Evolutionary conservation across 768 basidiomycete genomes (phyloP), one percentile per base, ranked within the genome.

Genomic region (Russula earlei): DNA sequence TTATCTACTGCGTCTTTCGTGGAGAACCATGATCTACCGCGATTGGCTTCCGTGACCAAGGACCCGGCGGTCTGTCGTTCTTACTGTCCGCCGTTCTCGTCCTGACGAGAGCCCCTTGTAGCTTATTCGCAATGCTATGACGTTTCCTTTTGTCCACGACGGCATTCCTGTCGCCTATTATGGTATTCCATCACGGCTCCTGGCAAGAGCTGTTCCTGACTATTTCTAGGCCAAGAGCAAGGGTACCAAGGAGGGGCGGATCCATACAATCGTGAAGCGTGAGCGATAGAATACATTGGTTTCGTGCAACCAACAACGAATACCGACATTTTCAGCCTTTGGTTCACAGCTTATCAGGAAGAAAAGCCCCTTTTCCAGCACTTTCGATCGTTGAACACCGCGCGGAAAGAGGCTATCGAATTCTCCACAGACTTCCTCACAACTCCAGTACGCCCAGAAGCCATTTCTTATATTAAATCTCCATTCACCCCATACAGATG

Each of bases 11-110:
- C 73, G 9, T 70, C 74, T 6, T 80, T 80, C 68, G 67, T 80
- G 41, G 78, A 80, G 65, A 80, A 80, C 63, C 78, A 80, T 47
- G 79, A 80, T 60, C 72, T 78, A 51, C 74, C 78, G 10, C 73
- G 78, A 17, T 77, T 80, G 56, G 67, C 66, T 31, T 74, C 73
- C 5, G 43, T 71, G 40, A 74, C 74, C 15, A 65, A 67, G 29
- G 79, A 80, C 61, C 63, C 68, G 2, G 69, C 71, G 54, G 74
- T 76, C 63, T 25, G 73, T 66, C n/a, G 19, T n/a, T 38, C 25
- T 42, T 5, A 34, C n/a, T 44, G 24, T 14, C 11, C 2, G 8
- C 8, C 5, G 8, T 34, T 1, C 20, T 29, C 17, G 31, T 38
- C 29, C 42, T 37, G 34, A 43, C 46, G 44, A 38, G 24, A 27